Evolutionary conservation across 2,329 filamentous ascomycete species (phyloP), one percentile per base, ranked within the genome.

Genomic region (Fusarium liriodendri): DNA sequence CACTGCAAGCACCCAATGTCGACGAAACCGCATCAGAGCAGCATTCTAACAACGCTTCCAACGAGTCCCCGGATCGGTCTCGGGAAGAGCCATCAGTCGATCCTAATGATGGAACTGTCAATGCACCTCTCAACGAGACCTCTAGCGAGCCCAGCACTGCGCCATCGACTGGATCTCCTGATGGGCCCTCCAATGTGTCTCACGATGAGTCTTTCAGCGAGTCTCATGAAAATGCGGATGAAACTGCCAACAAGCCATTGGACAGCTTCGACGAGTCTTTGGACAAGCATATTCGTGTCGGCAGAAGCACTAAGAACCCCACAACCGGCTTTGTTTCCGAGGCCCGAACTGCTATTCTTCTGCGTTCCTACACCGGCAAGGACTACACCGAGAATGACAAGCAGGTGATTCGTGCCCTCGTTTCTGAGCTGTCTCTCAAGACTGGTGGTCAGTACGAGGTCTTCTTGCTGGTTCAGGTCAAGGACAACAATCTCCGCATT

Each of bases 401-500:
- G 78, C 91, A 95, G 80, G 92, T 91, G 63, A 90, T 97, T 45
- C 92, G 95, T 32, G 90, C 95, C 38, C 89, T 97, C 79, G 90
- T 97, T 75, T 92, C 90, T 68, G 95, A 97, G 81, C 86, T 97
- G 32, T 89, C 89, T 7, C 86, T 97, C 66, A 91, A 91, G 69
- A 93, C 93, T 18, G 94, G 94, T 20, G 94, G 93, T 38, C 91
- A 95, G 82, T 97, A 95, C 78, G 90, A 95, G 76, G 91, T 97
- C 2, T 94, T 94, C 78, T 85, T 97, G 33, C 87, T 97, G 29
- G 89, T 97, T 16, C 94, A 97, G 71, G 92, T 95, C 82, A 94
- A 93, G 80, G 90, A 93, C 64, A 83, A 86, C 57, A 83, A 84
- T 5, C 82, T 86, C 16, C 84, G 87, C 25, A 90, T 93, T 54